These are phyloP conservation scores for Aspergillus chevalieri DNA, from an alignment of 2,329 filamentous ascomycete species.

Conservation along the genomic window DNA sequence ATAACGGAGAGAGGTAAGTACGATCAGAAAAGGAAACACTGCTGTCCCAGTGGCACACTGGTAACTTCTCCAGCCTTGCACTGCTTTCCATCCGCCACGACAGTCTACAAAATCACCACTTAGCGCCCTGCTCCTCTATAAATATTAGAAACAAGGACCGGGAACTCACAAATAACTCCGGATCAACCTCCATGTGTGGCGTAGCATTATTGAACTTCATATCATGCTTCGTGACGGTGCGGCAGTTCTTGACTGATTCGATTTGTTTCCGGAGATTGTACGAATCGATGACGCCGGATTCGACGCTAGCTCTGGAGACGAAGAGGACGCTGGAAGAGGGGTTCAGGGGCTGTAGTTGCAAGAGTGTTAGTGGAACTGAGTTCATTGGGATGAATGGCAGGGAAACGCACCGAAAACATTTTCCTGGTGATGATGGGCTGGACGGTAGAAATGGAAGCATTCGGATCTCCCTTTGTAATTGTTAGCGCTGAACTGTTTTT, in stretches of 20 bases:
- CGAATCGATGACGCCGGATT: conserved; percentile 54
- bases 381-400: not conserved
- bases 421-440: conserved; percentile 73
- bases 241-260: conserved; percentile 67
- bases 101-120: conserved; percentile 39
- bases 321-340: conserved; percentile 68
- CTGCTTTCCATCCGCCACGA: conserved; percentile 69
- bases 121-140: not conserved
- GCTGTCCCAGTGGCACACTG: conserved; percentile 65
- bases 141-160: not conserved
- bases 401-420: conserved; percentile 61
- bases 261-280: conserved; percentile 71
- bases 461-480: conserved; percentile 60
- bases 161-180: conserved; percentile 65
- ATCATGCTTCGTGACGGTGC: conserved; percentile 67
- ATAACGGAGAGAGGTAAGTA: not conserved
- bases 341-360: conserved; percentile 47
- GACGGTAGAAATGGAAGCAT: conserved; percentile 74
- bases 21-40: conserved; percentile 64
- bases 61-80: conserved; percentile 65
- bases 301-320: conserved; percentile 64
- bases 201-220: conserved; percentile 78
- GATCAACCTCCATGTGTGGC: conserved; percentile 80
- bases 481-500: not conserved
- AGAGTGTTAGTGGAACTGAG: not conserved